Evolutionary conservation across 2,329 filamentous ascomycete species (phyloP), one percentile per base, ranked within the genome.

Genomic region (Fusarium caatingaense): DNA sequence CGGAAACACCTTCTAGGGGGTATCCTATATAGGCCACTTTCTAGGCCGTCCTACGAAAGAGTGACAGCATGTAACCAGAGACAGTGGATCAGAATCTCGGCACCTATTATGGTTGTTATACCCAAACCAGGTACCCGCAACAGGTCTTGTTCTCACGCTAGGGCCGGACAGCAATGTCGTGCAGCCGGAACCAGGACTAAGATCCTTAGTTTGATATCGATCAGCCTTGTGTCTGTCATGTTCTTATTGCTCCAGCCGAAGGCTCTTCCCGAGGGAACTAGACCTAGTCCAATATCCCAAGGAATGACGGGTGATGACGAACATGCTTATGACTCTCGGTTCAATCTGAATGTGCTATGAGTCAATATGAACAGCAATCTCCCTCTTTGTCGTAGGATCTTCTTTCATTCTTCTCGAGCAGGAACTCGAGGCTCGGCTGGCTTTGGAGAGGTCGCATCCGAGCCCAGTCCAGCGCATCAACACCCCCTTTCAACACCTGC

Each of bases 101-200:
- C 37, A 49, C 23, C 30, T 34, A 41, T 27, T 46, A 41, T 20
- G 30, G 21, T 50, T 61, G 40, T 34, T 46, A 34, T 46, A 27
- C 16, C 53, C 40, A 63, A 46, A 28, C 40, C 48, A 66, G 63
- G 56, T 66, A 66, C 63, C 63, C 62, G 56, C 56, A 44, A 46
- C 32, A 32, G 25, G 40, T 66, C 42, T 46, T 37, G 32, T 66
- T 41, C 27, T 61, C 55, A 56, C 40, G 61, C 55, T 61, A 55
- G 45, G 48, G 27, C 67, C 56, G 67, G 57, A 60, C 40, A 51
- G 12, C 45, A 63, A 70, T 70, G 68, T 71, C 51, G 64, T 71
- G 68, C 68, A 70, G 68, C 59, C 55, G 64, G 48, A 27, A 45
- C 32, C 30, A 51, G 49, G 41, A 53, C 64, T 68, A 65, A 56